Conservation (phyloP, 208 protist genomes). For the Leptomonas pyrrhocoris region DNA sequence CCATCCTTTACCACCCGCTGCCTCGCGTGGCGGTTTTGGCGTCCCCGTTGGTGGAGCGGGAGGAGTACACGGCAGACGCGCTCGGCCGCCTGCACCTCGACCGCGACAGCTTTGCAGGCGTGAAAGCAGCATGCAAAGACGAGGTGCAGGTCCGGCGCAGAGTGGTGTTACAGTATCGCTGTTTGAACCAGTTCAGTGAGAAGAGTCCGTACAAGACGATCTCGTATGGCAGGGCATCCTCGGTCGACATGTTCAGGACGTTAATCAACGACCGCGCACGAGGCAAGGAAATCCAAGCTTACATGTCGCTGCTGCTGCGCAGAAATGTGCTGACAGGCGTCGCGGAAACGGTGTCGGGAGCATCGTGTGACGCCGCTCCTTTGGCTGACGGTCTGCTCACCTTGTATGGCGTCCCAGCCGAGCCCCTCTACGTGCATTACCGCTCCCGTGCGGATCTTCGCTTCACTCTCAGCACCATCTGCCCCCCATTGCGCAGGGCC, state of each 20-base stretch:
- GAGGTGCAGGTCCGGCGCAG: slow-evolving; percentile 8
- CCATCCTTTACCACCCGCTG: slow-evolving; percentile 42
- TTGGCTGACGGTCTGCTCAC: slow-evolving; percentile 47
- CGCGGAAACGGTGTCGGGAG: neutral
- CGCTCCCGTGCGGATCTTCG: slow-evolving; percentile 47
- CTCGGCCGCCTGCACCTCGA: slow-evolving; percentile 15
- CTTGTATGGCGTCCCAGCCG: slow-evolving; percentile 40
- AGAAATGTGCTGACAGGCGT: neutral
- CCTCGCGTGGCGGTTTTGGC: slow-evolving; percentile 50
- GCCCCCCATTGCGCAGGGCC: neutral
- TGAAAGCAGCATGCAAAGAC: neutral
- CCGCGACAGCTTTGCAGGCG: slow-evolving; percentile 15
- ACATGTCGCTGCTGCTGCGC: slow-evolving; percentile 52
- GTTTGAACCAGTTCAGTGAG: slow-evolving; percentile 4
- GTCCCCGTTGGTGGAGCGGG: slow-evolving; percentile 36
- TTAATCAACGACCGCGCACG: slow-evolving; percentile 3
- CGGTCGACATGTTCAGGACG: slow-evolving; percentile 28
- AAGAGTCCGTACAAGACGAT: slow-evolving; percentile 38
- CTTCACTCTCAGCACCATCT: slow-evolving; percentile 34
- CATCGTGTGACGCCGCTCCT: neutral
- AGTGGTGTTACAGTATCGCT: slow-evolving; percentile 28
- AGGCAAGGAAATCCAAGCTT: slow-evolving; percentile 30
- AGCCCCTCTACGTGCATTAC: slow-evolving; percentile 56
- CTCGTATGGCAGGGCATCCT: slow-evolving; percentile 49
- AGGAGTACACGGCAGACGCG: slow-evolving; percentile 35